These are phyloP conservation scores for Cucumis hystrix DNA, from an alignment of 306 rosid species.

Conservation along the genomic window DNA sequence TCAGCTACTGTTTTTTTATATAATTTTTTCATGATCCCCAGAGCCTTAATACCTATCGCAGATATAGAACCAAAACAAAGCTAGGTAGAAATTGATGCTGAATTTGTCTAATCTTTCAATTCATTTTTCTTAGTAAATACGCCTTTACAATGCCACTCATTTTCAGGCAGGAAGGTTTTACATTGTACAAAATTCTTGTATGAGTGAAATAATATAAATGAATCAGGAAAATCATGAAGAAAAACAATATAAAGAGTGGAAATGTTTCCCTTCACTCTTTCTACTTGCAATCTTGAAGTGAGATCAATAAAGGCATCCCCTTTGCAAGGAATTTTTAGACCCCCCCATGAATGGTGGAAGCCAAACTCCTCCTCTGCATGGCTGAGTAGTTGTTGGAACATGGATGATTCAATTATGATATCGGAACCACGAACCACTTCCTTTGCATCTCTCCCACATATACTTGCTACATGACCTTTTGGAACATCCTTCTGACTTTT, in stretches of 20 bases:
- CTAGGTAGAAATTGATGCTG: too few relatives aligned
- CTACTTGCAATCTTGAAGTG: constrained; percentile 13
- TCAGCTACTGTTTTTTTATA: too few relatives aligned
- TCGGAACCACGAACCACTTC: not conserved
- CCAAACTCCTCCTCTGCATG: constrained; percentile 35
- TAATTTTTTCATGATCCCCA: too few relatives aligned
- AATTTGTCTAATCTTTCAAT: not conserved
- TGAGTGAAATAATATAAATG: too few relatives aligned
- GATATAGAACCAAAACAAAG: too few relatives aligned
- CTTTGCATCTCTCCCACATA: constrained; percentile 7
- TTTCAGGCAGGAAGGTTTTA: too few relatives aligned
- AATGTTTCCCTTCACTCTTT: too few relatives aligned
- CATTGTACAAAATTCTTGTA: too few relatives aligned
- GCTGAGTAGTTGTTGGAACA: constrained; percentile 10
- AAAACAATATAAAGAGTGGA: too few relatives aligned
- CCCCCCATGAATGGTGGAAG: constrained; percentile 30
- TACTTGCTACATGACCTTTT: constrained; percentile 4
- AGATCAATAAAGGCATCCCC: constrained; percentile 23
- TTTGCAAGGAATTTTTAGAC: constrained; percentile 33
- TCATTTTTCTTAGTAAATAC: not conserved
- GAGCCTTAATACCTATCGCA: too few relatives aligned
- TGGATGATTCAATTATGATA: constrained; percentile 18
- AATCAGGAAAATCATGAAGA: too few relatives aligned
- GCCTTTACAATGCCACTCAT: constrained; percentile 6
- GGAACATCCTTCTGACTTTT: not conserved